Evolutionary conservation across 495 filamentous ascomycete genomes (phyloP).

Genomic region (Penicillium steckii): DNA sequence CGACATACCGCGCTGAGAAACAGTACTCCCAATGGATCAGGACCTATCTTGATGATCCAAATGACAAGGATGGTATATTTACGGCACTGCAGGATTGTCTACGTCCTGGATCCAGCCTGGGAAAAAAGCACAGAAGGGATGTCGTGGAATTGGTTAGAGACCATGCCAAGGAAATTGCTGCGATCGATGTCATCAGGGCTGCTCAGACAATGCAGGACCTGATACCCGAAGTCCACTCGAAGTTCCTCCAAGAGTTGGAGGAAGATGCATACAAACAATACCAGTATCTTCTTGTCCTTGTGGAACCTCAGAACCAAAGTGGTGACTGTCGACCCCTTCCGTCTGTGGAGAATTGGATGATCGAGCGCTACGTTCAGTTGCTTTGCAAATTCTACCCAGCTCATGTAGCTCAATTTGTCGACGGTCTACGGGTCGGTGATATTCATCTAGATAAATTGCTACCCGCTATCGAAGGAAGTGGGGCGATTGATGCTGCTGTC

Average conservation of each 20-base stretch:
- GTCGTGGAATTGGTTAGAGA: slow-evolving; percentile 69
- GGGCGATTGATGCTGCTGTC: slow-evolving; percentile 90
- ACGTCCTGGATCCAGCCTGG: slow-evolving; percentile 65
- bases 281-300: slow-evolving; percentile 70
- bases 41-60: slow-evolving; percentile 82
- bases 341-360: slow-evolving; percentile 49
- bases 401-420: slow-evolving; percentile 85
- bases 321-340: slow-evolving; percentile 34
- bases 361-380: slow-evolving; percentile 84
- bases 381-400: slow-evolving; percentile 81
- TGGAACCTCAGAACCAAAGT: slow-evolving; percentile 60
- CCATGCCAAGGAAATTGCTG: slow-evolving; percentile 65
- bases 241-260: slow-evolving; percentile 62
- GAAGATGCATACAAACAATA: slow-evolving; percentile 67
- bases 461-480: slow-evolving; percentile 82
- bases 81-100: slow-evolving; percentile 79
- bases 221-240: slow-evolving; percentile 69
- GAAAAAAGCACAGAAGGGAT: slow-evolving; percentile 71
- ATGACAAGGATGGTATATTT: slow-evolving; percentile 71
- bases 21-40: slow-evolving; percentile 76
- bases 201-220: slow-evolving; percentile 67
- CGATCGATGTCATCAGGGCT: slow-evolving; percentile 64
- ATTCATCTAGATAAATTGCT: slow-evolving; percentile 78
- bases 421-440: slow-evolving; percentile 73
- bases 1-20: slow-evolving; percentile 77